phyloP scores from a whole-genome alignment of 202 grass and related monocot genomes.

The Elaeis oleifera region DNA sequence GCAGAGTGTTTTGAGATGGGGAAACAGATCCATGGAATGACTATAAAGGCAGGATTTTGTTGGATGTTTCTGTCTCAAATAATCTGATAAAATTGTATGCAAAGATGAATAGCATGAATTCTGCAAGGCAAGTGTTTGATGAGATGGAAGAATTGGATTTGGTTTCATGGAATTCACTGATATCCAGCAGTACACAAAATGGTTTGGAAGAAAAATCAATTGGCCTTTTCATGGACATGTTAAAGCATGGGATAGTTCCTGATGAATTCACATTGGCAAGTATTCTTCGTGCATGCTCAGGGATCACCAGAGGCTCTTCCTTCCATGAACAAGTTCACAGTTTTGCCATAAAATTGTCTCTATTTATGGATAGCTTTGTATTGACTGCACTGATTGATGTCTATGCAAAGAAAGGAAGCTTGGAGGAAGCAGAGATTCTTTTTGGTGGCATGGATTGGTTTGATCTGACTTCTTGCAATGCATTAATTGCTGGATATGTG shows the following conservation, averaged over 20 bases:
- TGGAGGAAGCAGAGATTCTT: constrained; percentile 20
- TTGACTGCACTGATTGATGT: constrained; percentile 24
- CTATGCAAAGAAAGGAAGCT: constrained; percentile 11
- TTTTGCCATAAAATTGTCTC: constrained; percentile 17
- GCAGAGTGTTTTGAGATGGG: constrained; percentile 8
- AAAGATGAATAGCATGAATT: constrained; percentile 11
- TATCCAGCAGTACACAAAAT: constrained; percentile 15
- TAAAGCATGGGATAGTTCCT: constrained; percentile 13
- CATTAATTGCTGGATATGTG: constrained; percentile 23
- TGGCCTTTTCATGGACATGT: constrained; percentile 11
- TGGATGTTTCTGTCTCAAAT: constrained; percentile 25
- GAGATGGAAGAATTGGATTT: constrained; percentile 21
- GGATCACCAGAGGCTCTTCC: background rate
- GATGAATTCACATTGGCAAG: constrained; percentile 28
- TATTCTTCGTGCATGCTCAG: constrained; percentile 16
- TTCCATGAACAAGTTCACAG: constrained; percentile 19
- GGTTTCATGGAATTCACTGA: constrained; percentile 26
- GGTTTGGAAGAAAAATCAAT: constrained; percentile 13
- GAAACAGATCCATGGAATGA: constrained; percentile 11
- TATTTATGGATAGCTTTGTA: constrained; percentile 10
- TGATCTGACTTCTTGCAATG: constrained; percentile 22
- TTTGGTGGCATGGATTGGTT: constrained; percentile 14
- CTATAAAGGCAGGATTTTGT: constrained; percentile 15
- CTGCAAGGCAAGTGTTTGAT: constrained; percentile 15
- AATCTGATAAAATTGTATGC: constrained; percentile 24